Base-by-base conservation (phyloP, 371 early-diverging fungal species). In the Sporodiniella umbellata region DNA sequence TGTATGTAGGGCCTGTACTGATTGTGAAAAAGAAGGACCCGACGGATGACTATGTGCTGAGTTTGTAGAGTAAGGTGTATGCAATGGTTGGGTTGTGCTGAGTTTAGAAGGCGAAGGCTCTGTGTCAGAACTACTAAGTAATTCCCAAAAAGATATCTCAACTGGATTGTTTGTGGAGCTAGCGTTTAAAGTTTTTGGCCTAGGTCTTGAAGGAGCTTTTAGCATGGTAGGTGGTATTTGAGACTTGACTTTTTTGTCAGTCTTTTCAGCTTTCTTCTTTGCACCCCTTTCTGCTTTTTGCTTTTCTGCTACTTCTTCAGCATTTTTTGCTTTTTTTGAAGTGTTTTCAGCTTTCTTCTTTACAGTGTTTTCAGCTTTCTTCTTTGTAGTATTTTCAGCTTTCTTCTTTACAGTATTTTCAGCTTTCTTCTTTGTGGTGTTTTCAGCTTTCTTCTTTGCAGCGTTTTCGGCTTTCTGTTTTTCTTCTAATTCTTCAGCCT, bases 141-240 rank as follows among this genome's bases (percentile, higher is more conserved):
- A 43, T 31, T 64, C 54, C 75, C 75, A 74, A 50, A 74, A 74
- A 0, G 70, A 70, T 11, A 60, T 61, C 2, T 37, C 37, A 11
- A 37, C 2, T 4, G 15, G 15, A 11, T 37, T 7, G n/a, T 37
- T 15, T 11, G 37, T 37, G 5, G 37, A 1, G n/a, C 37, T n/a
- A 37, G 37, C 1, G 17, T 37, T 7, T 37, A 17, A 11, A n/a
- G 6, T 17, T n/a, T 37, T 37, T 6, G 17, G n/a, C 6, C n/a
- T 11, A 37, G 37, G 37, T 37, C n/a, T 37, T n/a, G n/a, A 15
- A n/a, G 37, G 37, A 37, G 37, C n/a, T n/a, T n/a, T n/a, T n/a
- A n/a, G n/a, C n/a, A n/a, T n/a, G n/a, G n/a, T n/a, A n/a, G n/a
- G n/a, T n/a, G n/a, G n/a, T n/a, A n/a, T n/a, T n/a, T n/a, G n/a